Conservation (phyloP, 306 rosid species). For the Inga laurina region DNA sequence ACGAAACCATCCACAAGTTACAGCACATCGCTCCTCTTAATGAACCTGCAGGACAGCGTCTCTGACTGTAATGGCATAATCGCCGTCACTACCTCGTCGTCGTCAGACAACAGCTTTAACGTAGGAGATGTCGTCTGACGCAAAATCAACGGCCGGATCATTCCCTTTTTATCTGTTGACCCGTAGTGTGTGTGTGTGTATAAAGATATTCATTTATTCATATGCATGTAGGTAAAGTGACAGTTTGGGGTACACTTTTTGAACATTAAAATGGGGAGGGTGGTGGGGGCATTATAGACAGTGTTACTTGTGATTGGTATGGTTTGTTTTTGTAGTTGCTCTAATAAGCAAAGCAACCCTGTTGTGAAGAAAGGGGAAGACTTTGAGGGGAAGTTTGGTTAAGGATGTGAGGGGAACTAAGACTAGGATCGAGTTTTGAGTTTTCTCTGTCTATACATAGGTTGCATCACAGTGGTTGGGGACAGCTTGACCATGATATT, state of each 20-base stretch:
- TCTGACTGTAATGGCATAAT: slow-evolving; percentile 84
- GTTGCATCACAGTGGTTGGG: not conserved
- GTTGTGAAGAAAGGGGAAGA: not conserved
- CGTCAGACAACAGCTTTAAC: slow-evolving; percentile 63
- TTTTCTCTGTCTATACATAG: no score
- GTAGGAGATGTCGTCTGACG: slow-evolving; percentile 58
- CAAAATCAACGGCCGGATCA: not conserved
- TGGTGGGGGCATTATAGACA: not conserved
- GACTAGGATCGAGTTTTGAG: not conserved
- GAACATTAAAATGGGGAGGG: slow-evolving; percentile 18
- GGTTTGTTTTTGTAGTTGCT: not conserved
- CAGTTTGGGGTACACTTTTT: slow-evolving; percentile 21
- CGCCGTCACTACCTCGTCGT: slow-evolving; percentile 71
- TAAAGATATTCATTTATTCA: slow-evolving; percentile 46
- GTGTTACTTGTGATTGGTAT: not conserved
- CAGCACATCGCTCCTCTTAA: slow-evolving; percentile 70
- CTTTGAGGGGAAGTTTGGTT: slow-evolving; percentile 15
- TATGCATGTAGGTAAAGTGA: slow-evolving; percentile 51
- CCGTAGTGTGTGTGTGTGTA: not conserved
- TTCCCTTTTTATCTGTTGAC: slow-evolving; percentile 38
- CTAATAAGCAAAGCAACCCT: not conserved
- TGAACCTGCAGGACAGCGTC: slow-evolving; percentile 83
- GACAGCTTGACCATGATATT: not conserved
- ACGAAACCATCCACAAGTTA: slow-evolving; percentile 68
- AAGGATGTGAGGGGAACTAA: not conserved